Base-by-base conservation (phyloP, 129 eudicot genomes). In the Scalesia atractyloides region DNA sequence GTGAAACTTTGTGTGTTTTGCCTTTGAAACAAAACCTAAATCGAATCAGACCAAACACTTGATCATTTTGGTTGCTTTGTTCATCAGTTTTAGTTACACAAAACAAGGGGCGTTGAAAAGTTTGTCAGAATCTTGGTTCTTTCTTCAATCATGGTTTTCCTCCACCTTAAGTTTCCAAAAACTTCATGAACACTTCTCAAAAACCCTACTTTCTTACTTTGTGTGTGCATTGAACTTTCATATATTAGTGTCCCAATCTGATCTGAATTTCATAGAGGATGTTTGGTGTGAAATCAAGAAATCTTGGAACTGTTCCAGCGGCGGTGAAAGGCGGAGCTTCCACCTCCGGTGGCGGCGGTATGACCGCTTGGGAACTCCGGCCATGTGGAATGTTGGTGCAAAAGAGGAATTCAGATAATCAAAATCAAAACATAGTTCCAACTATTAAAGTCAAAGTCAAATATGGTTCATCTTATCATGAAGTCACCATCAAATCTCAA, bases 341-440 rank as follows among this genome's bases (percentile, higher is more conserved):
- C 69, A 36, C 76, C 52, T 33, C 70, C 20, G 75, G 75, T 10
- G 76, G 80, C 7, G 74, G 82, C 7, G 82, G 74, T 24, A 81
- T 69, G 39, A 82, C 75, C 10, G 91, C 80, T 43, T 89, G 86
- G 94, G 96, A 92, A 37, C 58, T 88, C 13, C 82, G 98, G 84
- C 98, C 96, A 13, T 84, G 98, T 30, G 98, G 98, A 34, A 87
- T 92, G 96, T 82, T 92, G 75, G 98, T 92, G 9, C 98, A 92
- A 77, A 87, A 87, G 85, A 85, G 98, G 70, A 92, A 78, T 59
- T 86, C 92, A 43, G 95, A 87, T 85, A 80, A 80, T 73, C 84
- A 73, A 52, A 70, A 53, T 76, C 79, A 84, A 75, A 61, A 15
- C 34, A 24, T 59, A 30, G 80, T 81, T 79, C 88, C 91, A 8